Conservation (phyloP, 2,329 filamentous ascomycete genomes). For the Ophiostoma perfectum region DNA sequence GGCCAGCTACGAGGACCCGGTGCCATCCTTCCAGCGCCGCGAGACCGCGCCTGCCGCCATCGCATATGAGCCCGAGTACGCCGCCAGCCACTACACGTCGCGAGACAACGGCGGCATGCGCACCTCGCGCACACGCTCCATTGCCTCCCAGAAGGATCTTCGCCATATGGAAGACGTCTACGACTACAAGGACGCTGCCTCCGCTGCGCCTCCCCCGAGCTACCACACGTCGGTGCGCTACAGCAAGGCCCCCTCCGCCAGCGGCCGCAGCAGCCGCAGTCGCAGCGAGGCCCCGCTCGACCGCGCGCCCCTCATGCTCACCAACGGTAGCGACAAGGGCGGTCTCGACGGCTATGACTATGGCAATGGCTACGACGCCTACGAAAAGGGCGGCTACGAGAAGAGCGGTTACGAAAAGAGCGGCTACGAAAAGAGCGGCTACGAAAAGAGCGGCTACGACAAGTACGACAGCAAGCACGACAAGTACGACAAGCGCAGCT, state of each 20-base stretch:
- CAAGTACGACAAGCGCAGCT: slow-evolving; percentile 31
- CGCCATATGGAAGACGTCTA: slow-evolving; percentile 8
- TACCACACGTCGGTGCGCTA: slow-evolving; percentile 6
- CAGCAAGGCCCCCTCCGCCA: not conserved
- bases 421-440: not conserved
- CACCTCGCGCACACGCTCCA: slow-evolving; percentile 3
- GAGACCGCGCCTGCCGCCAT: slow-evolving; percentile 22
- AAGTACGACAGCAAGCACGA: not conserved
- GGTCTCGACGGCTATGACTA: not conserved
- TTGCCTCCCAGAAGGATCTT: slow-evolving; percentile 9
- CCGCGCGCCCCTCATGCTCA: slow-evolving; percentile 8
- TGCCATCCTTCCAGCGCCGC: slow-evolving; percentile 38
- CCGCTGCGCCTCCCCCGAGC: not conserved
- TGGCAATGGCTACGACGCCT: slow-evolving; percentile 3
- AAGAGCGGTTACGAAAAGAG: slow-evolving; percentile 24
- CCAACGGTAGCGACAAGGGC: slow-evolving; percentile 4
- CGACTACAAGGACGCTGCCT: slow-evolving; percentile 13
- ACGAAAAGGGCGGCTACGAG: slow-evolving; percentile 8
- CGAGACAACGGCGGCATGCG: slow-evolving; percentile 10
- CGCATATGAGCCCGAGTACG: not conserved
- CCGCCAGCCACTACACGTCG: not conserved
- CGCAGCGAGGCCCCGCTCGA: not conserved
- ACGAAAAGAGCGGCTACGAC: not conserved
- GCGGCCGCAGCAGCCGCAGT: slow-evolving; percentile 13
- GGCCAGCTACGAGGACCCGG: slow-evolving; percentile 26